Base-by-base conservation (phyloP, 1,284 basidiomycete species). In the Ceratobasidium theobromae region DNA sequence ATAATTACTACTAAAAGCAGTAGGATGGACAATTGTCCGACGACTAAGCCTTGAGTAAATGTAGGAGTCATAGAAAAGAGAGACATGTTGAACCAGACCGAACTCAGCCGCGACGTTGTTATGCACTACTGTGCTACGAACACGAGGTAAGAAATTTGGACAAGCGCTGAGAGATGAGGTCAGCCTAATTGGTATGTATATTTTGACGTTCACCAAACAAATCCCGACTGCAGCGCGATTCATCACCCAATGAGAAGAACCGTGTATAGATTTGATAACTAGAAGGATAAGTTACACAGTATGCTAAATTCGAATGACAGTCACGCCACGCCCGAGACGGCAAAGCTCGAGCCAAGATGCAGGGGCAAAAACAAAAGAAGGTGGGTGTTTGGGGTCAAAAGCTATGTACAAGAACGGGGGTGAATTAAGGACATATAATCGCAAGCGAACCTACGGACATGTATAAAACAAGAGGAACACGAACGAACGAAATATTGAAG, bases 41-140 rank as follows among this genome's bases (percentile, higher is more conserved):
- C 76, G 30, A 93, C 78, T 48, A 93, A 82, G 38, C 90, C 90
- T 74, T 92, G 90, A 0, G 90, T 91, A 75, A 93, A 93, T 1
- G 89, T 92, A 0, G 88, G 90, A 71, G 88, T 84, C 53, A 91
- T 78, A 21, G 86, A 86, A 72, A 90, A 84, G 55, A 90, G 74
- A 75, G 86, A 86, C 69, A 71, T 71, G 40, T 43, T 65, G 18
- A 16, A 4, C 45, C 45, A 35, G 18, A 41, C 41, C 28, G 27
- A 28, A 38, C 12, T n/a, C 18, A n/a, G 27, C 33, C 30, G 46
- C 25, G 49, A 35, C 35, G 49, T 53, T 9, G 23, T 12, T 25
- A 27, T 32, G n/a, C 46, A 32, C 48, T 51, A 65, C 49, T 35
- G 45, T 49, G 57, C 35, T 3, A 18, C 2, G 55, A 33, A 12